Evolutionary conservation across 2,329 filamentous ascomycete genomes (phyloP).

Genomic region (Cordyceps tenuipes): DNA sequence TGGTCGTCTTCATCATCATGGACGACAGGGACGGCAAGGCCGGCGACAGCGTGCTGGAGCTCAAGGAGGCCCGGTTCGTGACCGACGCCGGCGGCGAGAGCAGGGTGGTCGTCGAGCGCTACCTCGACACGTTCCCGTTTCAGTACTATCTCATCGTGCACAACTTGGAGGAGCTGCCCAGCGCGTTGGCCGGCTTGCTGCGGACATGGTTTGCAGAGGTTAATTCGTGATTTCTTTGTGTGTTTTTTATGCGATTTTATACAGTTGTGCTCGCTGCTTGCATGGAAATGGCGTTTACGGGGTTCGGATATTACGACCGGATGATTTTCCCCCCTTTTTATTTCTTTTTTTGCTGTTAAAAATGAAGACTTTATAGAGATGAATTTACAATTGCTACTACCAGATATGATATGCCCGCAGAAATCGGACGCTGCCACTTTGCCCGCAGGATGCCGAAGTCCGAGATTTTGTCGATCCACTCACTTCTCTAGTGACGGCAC

Average conservation of each 20-base stretch:
- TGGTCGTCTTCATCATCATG: conserved; percentile 97
- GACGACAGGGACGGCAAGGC: conserved; percentile 49
- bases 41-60: conserved; percentile 69
- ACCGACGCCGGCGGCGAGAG: conserved; percentile 55
- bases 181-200: conserved; percentile 76
- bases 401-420: background rate
- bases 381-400: background rate
- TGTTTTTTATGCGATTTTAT: conserved; percentile 14
- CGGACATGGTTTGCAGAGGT: conserved; percentile 91
- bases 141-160: conserved; percentile 93
- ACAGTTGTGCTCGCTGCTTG: background rate
- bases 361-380: background rate
- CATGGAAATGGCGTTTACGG: conserved; percentile 10
- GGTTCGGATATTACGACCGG: background rate
- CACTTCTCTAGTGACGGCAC: background rate
- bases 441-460: conserved; percentile 4
- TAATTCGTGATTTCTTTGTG: conserved; percentile 28
- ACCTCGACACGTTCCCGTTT: conserved; percentile 94
- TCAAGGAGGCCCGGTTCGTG: conserved; percentile 79
- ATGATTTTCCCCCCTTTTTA: background rate
- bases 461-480: background rate
- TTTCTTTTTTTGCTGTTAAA: background rate
- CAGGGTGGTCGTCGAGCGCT: conserved; percentile 75
- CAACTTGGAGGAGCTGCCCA: conserved; percentile 82
- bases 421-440: background rate